Base-by-base conservation (phyloP, 495 filamentous ascomycete genomes). In the Oidiodendron maius region DNA sequence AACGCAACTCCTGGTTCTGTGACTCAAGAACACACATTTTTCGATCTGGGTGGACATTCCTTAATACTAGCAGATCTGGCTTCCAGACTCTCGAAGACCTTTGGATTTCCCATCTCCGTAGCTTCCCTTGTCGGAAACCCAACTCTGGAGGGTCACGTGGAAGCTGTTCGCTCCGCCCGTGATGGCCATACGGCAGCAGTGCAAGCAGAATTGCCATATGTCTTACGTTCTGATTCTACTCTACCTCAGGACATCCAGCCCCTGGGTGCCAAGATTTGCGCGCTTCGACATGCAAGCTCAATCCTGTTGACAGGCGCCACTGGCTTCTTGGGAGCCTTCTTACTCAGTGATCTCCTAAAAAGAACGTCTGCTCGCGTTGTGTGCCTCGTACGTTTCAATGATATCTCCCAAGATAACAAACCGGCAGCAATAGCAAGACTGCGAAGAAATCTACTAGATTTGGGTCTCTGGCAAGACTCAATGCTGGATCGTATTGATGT, bases 401-500 rank as follows among this genome's bases (percentile, higher is more conserved):
- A 83, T 23, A 74, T 78, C 0, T 61, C 71, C 10, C 68, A 70
- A 10, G 72, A 79, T 17, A 71, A 81, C 53, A 62, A 70, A 20
- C 63, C 75, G 4, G 72, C 70, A 17, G 77, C 73, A 46, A 69
- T 81, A 18, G 76, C 77, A 15, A 64, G 78, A 28, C 68, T 84
- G 32, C 76, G 80, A 18, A 69, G 73, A 44, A 83, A 84, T 49
- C 68, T 86, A 2, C 69, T 84, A 1, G 80, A 84, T 48, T 57
- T 84, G 15, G 81, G 81, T 3, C 61, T 84, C 1, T 84, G 82
- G 82, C 66, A 71, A 20, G 81, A 86, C 60, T 75, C 77, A 0
- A 77, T 84, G 39, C 74, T 83, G 61, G 80, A 84, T 48, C 78
- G 82, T n/a, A 76, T 86, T 8, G 77, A 83, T 48, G 71, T 86